Evolutionary conservation across 306 rosid genomes (phyloP).

Genomic region (Trichosanthes truncata): DNA sequence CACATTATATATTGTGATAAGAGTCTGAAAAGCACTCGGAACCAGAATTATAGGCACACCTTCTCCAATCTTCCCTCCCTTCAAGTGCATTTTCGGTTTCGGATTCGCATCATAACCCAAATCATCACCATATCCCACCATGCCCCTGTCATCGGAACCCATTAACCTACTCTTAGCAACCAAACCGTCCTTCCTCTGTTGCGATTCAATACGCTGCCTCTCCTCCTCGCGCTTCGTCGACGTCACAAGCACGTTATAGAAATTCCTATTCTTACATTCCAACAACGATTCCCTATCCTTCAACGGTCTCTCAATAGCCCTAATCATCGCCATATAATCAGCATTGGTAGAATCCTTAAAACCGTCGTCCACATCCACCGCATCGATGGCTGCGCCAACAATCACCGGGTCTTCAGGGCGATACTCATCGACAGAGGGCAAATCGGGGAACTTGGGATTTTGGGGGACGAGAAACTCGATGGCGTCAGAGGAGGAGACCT

Average conservation of each 20-base stretch:
- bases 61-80: constrained; percentile 77
- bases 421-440: constrained; percentile 20
- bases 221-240: constrained; percentile 94
- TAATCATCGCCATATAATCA: constrained; percentile 46
- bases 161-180: constrained; percentile 85
- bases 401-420: constrained; percentile 17
- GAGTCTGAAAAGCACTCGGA: constrained; percentile 88
- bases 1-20: constrained; percentile 78
- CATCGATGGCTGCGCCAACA: not conserved
- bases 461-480: constrained; percentile 62
- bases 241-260: constrained; percentile 51
- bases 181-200: constrained; percentile 86
- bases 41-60: constrained; percentile 92
- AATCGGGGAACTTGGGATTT: constrained; percentile 31
- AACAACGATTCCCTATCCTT: constrained; percentile 72
- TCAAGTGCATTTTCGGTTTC: constrained; percentile 72
- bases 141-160: constrained; percentile 64
- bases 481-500: constrained; percentile 63
- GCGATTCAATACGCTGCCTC: constrained; percentile 76
- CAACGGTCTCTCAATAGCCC: constrained; percentile 54
- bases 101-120: constrained; percentile 51
- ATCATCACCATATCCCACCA: constrained; percentile 61
- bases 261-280: constrained; percentile 78
- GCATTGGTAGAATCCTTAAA: constrained; percentile 5
- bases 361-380: constrained; percentile 1